Conservation (phyloP, 1,139 yeast species). For the Arxiozyma slooffiae region DNA sequence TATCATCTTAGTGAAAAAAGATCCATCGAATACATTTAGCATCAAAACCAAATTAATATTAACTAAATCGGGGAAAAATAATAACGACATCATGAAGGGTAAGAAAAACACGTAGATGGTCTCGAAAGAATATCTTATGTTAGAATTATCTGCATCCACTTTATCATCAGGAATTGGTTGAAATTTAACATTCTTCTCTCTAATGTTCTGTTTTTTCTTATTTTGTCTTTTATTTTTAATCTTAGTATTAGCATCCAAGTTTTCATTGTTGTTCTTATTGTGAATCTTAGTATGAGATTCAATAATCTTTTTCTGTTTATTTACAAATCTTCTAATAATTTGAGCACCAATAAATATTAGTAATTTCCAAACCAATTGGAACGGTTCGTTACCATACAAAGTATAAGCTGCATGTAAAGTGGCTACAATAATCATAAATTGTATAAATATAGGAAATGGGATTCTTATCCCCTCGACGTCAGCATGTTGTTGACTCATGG, state of each 20-base stretch:
- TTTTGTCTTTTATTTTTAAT: neutral
- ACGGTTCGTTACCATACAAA: neutral
- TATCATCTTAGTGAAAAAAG: constrained; percentile 11
- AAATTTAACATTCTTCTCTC: neutral
- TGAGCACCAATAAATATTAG: constrained; percentile 3
- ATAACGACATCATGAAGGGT: constrained; percentile 20
- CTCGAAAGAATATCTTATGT: constrained; percentile 12
- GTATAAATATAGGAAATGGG: constrained; percentile 2
- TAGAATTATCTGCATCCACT: neutral
- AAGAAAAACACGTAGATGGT: constrained; percentile 20
- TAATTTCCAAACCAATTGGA: constrained; percentile 4
- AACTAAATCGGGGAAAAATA: constrained; percentile 14
- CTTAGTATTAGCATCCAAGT: neutral
- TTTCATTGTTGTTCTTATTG: no score
- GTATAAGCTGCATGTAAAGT: constrained; percentile 4
- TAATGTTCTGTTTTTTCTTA: neutral
- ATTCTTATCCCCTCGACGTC: neutral
- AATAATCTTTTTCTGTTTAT: neutral
- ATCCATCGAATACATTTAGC: constrained; percentile 16
- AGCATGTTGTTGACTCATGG: neutral
- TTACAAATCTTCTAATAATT: neutral
- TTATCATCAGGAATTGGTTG: no score
- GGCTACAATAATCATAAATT: constrained; percentile 1
- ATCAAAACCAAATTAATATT: constrained; percentile 17
- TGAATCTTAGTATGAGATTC: neutral